Conservation (phyloP, 2,329 filamentous ascomycete genomes). For the Ilyonectria sp. region DNA sequence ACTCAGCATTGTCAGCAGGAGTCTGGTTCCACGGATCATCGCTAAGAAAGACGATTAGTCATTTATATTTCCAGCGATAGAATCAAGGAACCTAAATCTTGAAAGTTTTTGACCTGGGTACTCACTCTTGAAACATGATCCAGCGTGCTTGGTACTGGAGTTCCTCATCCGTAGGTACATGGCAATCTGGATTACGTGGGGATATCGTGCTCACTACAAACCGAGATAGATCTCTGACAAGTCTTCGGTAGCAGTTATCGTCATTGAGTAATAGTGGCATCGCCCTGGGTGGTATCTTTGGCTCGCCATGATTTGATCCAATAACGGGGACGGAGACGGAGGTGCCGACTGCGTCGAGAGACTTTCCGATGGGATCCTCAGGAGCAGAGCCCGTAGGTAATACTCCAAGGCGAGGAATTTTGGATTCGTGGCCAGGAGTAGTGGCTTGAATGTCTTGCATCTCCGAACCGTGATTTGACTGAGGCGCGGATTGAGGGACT, state of each 20-base stretch:
- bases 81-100: too few species aligned
- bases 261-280: conserved; percentile 34
- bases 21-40: conserved; percentile 60
- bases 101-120: background rate
- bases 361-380: background rate
- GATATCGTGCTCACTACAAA: conserved; percentile 46
- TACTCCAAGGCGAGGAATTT: too few species aligned
- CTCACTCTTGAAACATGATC: conserved; percentile 50
- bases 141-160: conserved; percentile 51
- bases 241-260: conserved; percentile 38
- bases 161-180: conserved; percentile 52
- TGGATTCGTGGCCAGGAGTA: background rate
- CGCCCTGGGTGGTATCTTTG: too few species aligned
- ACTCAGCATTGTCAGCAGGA: conserved; percentile 52
- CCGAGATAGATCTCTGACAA: conserved; percentile 39
- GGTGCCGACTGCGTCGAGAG: background rate
- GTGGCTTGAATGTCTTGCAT: too few species aligned
- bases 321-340: background rate
- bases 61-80: too few species aligned
- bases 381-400: background rate
- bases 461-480: too few species aligned
- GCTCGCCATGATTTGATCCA: too few species aligned
- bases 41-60: background rate
- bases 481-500: too few species aligned
- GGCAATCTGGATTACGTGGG: conserved; percentile 43